These are phyloP conservation scores for Teratosphaeria pseudoeucalypti DNA, from an alignment of 2,329 filamentous ascomycete genomes.

Conservation along the genomic window DNA sequence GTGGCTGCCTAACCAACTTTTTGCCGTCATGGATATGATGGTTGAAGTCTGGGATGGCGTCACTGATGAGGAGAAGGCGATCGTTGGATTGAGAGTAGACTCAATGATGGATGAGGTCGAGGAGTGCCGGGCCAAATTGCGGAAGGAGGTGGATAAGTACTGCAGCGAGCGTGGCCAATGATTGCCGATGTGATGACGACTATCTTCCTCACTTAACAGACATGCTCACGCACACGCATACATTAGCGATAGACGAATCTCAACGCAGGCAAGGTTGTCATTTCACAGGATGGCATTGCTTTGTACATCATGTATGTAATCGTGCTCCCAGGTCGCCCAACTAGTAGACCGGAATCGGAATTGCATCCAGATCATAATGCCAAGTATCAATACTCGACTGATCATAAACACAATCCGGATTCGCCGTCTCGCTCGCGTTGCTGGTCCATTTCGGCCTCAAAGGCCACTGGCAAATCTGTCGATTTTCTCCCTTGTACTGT, in stretches of 20 bases:
- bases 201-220: no score
- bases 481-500: slow-evolving; percentile 7
- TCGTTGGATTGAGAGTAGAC: slow-evolving; percentile 8
- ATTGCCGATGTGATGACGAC: neutral
- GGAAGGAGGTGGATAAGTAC: slow-evolving; percentile 54
- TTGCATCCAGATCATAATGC: slow-evolving; percentile 33
- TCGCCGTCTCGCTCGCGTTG: slow-evolving; percentile 24
- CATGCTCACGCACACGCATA: no score
- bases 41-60: slow-evolving; percentile 41
- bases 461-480: slow-evolving; percentile 11
- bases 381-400: slow-evolving; percentile 31
- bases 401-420: slow-evolving; percentile 29
- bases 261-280: neutral
- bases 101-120: slow-evolving; percentile 57
- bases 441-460: slow-evolving; percentile 10
- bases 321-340: neutral
- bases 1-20: slow-evolving; percentile 73
- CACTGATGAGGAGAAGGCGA: slow-evolving; percentile 6
- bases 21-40: slow-evolving; percentile 65
- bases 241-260: neutral
- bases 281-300: neutral
- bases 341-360: slow-evolving; percentile 34
- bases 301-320: neutral
- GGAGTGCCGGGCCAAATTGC: slow-evolving; percentile 54
- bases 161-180: neutral